Percentiles rank a stretch among this genome's conserved stretches.
These are phyloP conservation scores for Phytophthora syringae DNA, from an alignment of 352 stramenopile genomes.

Conservation along the genomic window DNA sequence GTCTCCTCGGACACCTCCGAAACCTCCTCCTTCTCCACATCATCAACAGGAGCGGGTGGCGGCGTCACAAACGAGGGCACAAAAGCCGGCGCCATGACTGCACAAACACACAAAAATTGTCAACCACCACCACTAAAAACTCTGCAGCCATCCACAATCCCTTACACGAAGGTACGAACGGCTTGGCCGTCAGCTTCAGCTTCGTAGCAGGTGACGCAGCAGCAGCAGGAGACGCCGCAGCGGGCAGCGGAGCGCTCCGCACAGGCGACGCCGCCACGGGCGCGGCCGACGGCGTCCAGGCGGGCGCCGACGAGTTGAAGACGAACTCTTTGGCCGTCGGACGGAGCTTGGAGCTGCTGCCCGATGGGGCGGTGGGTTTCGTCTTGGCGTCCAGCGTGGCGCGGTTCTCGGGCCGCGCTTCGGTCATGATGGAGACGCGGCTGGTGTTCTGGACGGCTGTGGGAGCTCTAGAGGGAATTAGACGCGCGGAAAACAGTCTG, in stretches of 20 bases:
- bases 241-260: background rate
- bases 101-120: conserved; percentile 8
- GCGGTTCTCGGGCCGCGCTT: conserved; percentile 26
- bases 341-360: conserved; percentile 56
- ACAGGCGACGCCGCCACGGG: background rate
- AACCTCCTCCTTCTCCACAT: conserved; percentile 26
- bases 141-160: background rate
- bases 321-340: conserved; percentile 71
- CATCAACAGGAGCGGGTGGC: background rate
- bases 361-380: conserved; percentile 4
- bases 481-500: background rate
- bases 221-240: conserved; percentile 3
- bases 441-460: no score
- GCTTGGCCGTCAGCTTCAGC: conserved; percentile 64
- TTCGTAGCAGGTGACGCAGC: conserved; percentile 20
- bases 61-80: conserved; percentile 25
- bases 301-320: conserved; percentile 58
- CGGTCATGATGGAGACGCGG: conserved; percentile 32
- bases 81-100: conserved; percentile 47
- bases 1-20: conserved; percentile 8
- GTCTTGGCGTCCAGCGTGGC: conserved; percentile 30
- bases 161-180: conserved; percentile 65
- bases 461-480: background rate
- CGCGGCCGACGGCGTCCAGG: conserved; percentile 47
- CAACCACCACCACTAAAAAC: background rate